Evolutionary conservation across 768 basidiomycete species (phyloP).

Genomic region (Kwoniella botswanensis): DNA sequence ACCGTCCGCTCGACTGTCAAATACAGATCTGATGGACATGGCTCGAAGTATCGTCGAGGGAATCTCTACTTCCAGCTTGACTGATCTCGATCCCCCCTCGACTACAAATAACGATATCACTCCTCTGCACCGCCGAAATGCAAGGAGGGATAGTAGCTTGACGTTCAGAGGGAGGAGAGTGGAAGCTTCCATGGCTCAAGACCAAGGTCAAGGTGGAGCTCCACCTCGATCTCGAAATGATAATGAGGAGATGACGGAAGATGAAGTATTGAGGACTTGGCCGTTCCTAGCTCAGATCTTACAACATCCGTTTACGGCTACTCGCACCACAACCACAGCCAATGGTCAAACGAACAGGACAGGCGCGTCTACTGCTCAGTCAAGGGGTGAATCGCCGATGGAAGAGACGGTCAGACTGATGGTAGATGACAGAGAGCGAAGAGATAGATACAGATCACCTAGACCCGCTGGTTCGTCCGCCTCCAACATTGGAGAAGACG

Average conservation of each 20-base stretch:
- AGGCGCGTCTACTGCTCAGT: not conserved
- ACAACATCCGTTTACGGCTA: not conserved
- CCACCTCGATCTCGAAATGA: not conserved
- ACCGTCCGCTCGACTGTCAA: not conserved
- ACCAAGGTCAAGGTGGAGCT: not conserved
- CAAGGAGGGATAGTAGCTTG: constrained; percentile 15
- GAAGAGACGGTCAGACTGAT: constrained; percentile 7
- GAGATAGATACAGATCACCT: not conserved
- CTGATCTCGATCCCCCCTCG: not conserved
- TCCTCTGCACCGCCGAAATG: not conserved
- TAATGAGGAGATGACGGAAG: not conserved
- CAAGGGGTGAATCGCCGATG: not conserved
- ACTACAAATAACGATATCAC: not conserved
- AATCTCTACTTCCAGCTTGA: not conserved
- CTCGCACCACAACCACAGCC: not conserved
- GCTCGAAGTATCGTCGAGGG: constrained; percentile 9
- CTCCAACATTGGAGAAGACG: too few species aligned
- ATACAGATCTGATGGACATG: constrained; percentile 13
- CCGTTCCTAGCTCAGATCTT: constrained; percentile 12
- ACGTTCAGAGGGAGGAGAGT: constrained; percentile 26
- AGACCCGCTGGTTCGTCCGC: too few species aligned
- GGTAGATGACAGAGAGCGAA: not conserved
- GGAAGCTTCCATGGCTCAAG: constrained; percentile 19
- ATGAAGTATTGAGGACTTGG: constrained; percentile 10
- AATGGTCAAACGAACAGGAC: not conserved